Evolutionary conservation across 495 filamentous ascomycete genomes (phyloP), one percentile per base, ranked within the genome.

Genomic region (Emericellopsis terricola): DNA sequence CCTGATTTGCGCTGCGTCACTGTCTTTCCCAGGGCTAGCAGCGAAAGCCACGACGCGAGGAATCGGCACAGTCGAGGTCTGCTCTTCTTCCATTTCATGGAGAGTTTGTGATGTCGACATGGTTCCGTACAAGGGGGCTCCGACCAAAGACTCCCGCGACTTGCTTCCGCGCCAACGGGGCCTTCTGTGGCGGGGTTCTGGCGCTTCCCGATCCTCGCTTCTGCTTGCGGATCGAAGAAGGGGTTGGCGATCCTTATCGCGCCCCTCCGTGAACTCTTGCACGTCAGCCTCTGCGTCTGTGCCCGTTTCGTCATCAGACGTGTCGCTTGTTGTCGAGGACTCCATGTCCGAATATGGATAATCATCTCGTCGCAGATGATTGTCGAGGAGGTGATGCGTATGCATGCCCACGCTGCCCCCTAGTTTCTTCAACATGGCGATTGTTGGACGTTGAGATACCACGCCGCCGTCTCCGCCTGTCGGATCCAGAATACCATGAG

Each of bases 351-450:
- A 65, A 24, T 68, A 62, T 33, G 68, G 58, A 11, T 84, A 57
- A 8, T 80, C 68, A 18, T 74, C 64, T 36, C n/a, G n/a, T n/a
- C n/a, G n/a, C n/a, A n/a, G n/a, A n/a, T n/a, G n/a, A n/a, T n/a
- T n/a, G n/a, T n/a, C n/a, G n/a, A n/a, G 65, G 4, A 91, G 53
- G 31, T 71, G 68, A 33, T 84, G 78, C 8, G 83, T 84, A 34
- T 74, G 71, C 63, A 89, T 87, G 10, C 78, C 78, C 21, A 87
- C 56, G 33, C 56, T 76, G 11, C 65, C 46, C 16, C 73, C 76
- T 16, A 80, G 42, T 31, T 68, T 69, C 19, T 62, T 59, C 39
- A 83, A 53, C 14, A 71, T 69, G 11, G 69, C 72, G 26, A 85
- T 68, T 0, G 76, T 80, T 16, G 71, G 68, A 35, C 68, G 70